A percentile compares a stretch with the other conserved stretches of the same genome.
These are phyloP conservation scores for Syzygium jambos DNA, from an alignment of 345 rosid genomes.

Conservation along the genomic window DNA sequence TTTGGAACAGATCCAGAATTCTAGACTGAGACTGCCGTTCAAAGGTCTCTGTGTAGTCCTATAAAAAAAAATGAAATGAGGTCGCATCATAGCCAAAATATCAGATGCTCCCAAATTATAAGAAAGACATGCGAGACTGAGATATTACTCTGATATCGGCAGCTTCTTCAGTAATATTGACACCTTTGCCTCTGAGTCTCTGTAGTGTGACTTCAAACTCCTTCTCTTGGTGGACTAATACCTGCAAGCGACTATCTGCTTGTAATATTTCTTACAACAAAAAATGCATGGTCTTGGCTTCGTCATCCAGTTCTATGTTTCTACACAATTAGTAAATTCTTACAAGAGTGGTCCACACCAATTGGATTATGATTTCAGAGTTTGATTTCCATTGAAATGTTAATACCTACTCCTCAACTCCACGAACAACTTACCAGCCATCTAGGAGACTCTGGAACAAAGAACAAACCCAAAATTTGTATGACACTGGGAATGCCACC, in stretches of 20 bases:
- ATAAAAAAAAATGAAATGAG: not conserved
- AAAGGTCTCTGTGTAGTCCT: slow-evolving; percentile 23
- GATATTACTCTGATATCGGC: slow-evolving; percentile 26
- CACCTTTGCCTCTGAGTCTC: slow-evolving; percentile 32
- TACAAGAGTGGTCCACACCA: not conserved
- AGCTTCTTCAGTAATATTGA: slow-evolving; percentile 40
- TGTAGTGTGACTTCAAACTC: slow-evolving; percentile 30
- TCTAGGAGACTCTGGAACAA: slow-evolving; percentile 45
- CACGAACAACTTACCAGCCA: slow-evolving; percentile 24
- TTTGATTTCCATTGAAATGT: not conserved
- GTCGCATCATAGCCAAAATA: not conserved
- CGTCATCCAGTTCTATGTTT: not conserved
- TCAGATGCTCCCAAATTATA: not conserved
- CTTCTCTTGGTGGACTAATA: slow-evolving; percentile 20
- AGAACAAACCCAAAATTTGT: slow-evolving; percentile 21
- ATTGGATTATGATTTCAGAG: not conserved
- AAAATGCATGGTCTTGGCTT: not conserved
- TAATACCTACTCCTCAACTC: not conserved
- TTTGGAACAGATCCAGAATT: slow-evolving; percentile 27
- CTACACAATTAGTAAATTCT: not conserved
- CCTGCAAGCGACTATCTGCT: slow-evolving; percentile 10
- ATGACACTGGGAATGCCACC: slow-evolving; percentile 21
- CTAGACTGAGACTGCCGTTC: slow-evolving; percentile 7
- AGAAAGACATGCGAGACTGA: not conserved
- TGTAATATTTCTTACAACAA: not conserved